Percentiles rank a stretch among this genome's conserved stretches.
These are phyloP conservation scores for Kwoniella heveanensis DNA, from an alignment of 768 basidiomycete genomes.

Conservation along the genomic window DNA sequence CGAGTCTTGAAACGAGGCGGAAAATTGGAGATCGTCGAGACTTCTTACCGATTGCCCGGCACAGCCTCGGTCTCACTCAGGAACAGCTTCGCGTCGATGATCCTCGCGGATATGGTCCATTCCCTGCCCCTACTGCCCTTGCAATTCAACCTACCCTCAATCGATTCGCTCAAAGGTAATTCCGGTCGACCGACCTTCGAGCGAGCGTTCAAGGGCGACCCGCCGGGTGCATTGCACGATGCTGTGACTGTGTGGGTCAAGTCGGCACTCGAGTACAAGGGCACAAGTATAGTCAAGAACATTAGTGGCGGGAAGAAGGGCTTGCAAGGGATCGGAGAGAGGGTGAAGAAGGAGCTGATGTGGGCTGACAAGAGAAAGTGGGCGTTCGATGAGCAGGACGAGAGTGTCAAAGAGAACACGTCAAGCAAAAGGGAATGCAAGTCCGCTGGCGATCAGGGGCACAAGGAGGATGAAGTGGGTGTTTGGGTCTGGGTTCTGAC, in stretches of 20 bases:
- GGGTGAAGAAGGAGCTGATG: slow-evolving; percentile 4
- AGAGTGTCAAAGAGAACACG: too few relatives aligned
- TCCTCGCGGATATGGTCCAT: slow-evolving; percentile 45
- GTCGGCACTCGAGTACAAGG: slow-evolving; percentile 41
- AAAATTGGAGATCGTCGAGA: slow-evolving; percentile 43
- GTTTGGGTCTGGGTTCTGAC: slow-evolving; percentile 31
- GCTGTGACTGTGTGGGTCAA: slow-evolving; percentile 32
- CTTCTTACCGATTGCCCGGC: slow-evolving; percentile 36
- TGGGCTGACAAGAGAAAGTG: neutral
- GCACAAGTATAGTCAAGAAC: slow-evolving; percentile 20
- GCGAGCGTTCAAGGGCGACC: slow-evolving; percentile 11
- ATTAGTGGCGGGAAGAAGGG: neutral
- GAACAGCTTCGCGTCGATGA: slow-evolving; percentile 42
- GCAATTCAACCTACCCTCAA: slow-evolving; percentile 37
- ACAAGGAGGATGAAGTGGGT: slow-evolving; percentile 10
- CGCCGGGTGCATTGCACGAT: slow-evolving; percentile 26
- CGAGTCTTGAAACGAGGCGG: slow-evolving; percentile 50
- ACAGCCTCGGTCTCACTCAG: slow-evolving; percentile 27
- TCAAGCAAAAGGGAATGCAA: slow-evolving; percentile 3
- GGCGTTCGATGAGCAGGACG: slow-evolving; percentile 5
- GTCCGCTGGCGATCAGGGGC: neutral
- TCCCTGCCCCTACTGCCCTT: slow-evolving; percentile 40
- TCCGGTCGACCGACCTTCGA: slow-evolving; percentile 25
- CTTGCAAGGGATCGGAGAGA: slow-evolving; percentile 5
- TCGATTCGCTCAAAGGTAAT: slow-evolving; percentile 9